A percentile compares a stretch with the other conserved stretches of the same genome.
Evolutionary conservation across 208 protist species (phyloP).

Genomic region (Leishmania guyanensis): DNA sequence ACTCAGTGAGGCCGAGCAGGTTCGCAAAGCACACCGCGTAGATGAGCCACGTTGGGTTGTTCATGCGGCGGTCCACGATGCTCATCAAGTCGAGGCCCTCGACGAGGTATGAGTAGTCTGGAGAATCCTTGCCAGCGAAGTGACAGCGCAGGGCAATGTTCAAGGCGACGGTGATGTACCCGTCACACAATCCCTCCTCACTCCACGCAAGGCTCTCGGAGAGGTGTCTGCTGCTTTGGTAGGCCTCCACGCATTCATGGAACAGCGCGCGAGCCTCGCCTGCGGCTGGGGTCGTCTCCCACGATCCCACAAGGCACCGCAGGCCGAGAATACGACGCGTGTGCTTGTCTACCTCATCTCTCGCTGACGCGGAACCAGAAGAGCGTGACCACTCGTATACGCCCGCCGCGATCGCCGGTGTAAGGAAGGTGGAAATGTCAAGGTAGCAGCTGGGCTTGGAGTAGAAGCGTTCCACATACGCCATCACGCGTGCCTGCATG

Average conservation of each 20-base stretch:
- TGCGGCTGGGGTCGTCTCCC: slow-evolving; percentile 41
- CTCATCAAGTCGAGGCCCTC: slow-evolving; percentile 58
- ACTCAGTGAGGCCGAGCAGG: slow-evolving; percentile 66
- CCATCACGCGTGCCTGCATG: slow-evolving; percentile 47
- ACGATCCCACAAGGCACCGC: slow-evolving; percentile 69
- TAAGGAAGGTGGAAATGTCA: slow-evolving; percentile 84
- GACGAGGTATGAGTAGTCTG: slow-evolving; percentile 43
- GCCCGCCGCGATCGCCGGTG: slow-evolving; percentile 36
- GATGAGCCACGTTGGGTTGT: slow-evolving; percentile 86
- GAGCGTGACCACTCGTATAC: slow-evolving; percentile 68
- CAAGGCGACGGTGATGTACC: slow-evolving; percentile 76
- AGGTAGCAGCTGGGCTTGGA: slow-evolving; percentile 78
- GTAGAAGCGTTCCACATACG: slow-evolving; percentile 81
- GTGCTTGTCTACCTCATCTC: slow-evolving; percentile 40
- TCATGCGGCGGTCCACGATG: slow-evolving; percentile 60
- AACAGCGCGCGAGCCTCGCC: slow-evolving; percentile 51
- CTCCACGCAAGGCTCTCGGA: slow-evolving; percentile 73
- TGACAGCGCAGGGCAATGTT: slow-evolving; percentile 74
- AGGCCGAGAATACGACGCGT: slow-evolving; percentile 70
- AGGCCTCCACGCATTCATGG: slow-evolving; percentile 39
- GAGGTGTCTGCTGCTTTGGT: slow-evolving; percentile 50
- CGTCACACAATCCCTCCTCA: slow-evolving; percentile 84
- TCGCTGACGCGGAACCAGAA: background rate
- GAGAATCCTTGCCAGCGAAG: slow-evolving; percentile 23
- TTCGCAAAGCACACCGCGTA: slow-evolving; percentile 70